Conservation (phyloP, 331 rosid genomes). For the Telfairia occidentalis region DNA sequence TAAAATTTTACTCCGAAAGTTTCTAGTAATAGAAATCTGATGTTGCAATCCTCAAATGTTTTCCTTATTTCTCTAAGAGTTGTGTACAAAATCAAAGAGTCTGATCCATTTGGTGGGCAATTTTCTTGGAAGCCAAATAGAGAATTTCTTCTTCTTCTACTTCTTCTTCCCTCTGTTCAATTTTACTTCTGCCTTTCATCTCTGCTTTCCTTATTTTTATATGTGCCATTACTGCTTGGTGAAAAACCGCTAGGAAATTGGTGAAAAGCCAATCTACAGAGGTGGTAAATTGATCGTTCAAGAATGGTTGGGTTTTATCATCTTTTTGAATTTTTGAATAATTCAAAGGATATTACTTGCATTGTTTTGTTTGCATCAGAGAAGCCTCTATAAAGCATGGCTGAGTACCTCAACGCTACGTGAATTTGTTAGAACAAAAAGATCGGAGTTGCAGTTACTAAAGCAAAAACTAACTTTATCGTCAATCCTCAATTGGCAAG, state of each 20-base stretch:
- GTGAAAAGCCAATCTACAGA: no score
- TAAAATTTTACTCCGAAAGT: slow-evolving; percentile 51
- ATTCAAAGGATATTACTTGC: neutral
- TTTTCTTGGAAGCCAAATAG: slow-evolving; percentile 35
- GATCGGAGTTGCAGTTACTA: slow-evolving; percentile 72
- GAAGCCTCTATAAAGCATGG: slow-evolving; percentile 88
- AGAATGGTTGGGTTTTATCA: neutral
- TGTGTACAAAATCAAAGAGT: slow-evolving; percentile 61
- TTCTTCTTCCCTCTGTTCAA: neutral
- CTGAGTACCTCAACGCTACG: slow-evolving; percentile 80
- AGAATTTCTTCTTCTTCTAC: slow-evolving; percentile 25
- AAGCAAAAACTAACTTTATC: slow-evolving; percentile 84
- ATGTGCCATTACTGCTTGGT: slow-evolving; percentile 44
- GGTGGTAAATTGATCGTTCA: neutral
- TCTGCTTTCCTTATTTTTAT: slow-evolving; percentile 32
- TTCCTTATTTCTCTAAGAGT: slow-evolving; percentile 71
- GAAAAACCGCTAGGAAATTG: slow-evolving; percentile 51
- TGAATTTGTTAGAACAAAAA: slow-evolving; percentile 82
- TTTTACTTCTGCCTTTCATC: slow-evolving; percentile 17
- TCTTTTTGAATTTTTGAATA: neutral
- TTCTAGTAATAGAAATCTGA: slow-evolving; percentile 60
- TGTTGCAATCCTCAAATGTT: slow-evolving; percentile 69
- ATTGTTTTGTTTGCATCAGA: slow-evolving; percentile 38
- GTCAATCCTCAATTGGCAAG: slow-evolving; percentile 82
- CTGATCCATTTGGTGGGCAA: slow-evolving; percentile 61